Evolutionary conservation across 805 yeast species (phyloP), one percentile per base, ranked within the genome.

Genomic region (Teunomyces cretensis): DNA sequence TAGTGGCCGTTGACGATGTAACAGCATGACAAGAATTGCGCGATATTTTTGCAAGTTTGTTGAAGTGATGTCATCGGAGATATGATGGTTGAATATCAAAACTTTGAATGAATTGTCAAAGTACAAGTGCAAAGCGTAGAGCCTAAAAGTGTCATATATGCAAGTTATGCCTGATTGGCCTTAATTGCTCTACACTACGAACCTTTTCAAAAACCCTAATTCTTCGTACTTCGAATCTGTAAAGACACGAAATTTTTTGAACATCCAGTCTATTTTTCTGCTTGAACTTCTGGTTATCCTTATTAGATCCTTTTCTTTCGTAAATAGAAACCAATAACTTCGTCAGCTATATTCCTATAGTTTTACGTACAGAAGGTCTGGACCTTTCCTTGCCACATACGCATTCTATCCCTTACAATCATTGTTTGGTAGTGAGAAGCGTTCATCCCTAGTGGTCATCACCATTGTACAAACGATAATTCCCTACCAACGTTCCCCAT

Each of bases 21-120:
- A 19, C 22, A 19, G 22, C 3, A 4, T 19, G 22, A 33, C 44
- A 41, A 38, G 39, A 33, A 38, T 33, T 41, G 33, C 39, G 27
- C 35, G 32, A 41, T 33, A 41, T 26, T 31, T 33, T 41, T 33
- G 15, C 13, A 24, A 13, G 6, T 6, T 6, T 19, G 19, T 24
- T 33, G 17, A 32, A 26, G 28, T 26, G 28, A 26, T 26, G 28
- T 26, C 28, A 26, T 26, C 28, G 9, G 8, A 22, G 8, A 26
- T 26, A 26, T 9, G 9, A 26, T 11, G 28, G 9, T 5, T 11
- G 12, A 7, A 11, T 26, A 26, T 26, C 28, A 26, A 26, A 8
- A 11, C 28, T 26, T 26, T 11, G 9, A 26, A 9, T 5, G 28
- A 11, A 19, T 19, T 4, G 22, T 19, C 22, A 3, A 19, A 19